phyloP scores from a whole-genome alignment of 176 grass and related monocot genomes.

The Carex pumila region DNA sequence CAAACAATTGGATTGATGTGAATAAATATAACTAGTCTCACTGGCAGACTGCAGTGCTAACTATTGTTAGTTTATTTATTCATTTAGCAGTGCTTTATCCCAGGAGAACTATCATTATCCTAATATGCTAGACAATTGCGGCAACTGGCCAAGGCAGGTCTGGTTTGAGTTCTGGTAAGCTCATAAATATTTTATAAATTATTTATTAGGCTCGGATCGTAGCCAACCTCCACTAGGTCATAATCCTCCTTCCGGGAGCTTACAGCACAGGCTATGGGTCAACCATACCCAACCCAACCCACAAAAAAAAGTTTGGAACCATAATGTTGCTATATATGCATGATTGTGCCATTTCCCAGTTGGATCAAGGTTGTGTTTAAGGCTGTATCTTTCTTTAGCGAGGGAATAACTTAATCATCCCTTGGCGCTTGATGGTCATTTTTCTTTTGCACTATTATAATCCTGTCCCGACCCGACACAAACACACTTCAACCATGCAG shows the following conservation, averaged over 20 bases:
- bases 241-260: neutral
- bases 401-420: neutral
- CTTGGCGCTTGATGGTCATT: neutral
- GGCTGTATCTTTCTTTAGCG: neutral
- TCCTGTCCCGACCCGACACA: neutral
- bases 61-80: neutral
- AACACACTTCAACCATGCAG: neutral
- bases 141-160: neutral
- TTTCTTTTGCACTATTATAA: neutral
- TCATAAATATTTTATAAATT: neutral
- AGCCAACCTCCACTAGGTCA: neutral
- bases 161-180: neutral
- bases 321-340: neutral
- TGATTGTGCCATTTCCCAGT: neutral
- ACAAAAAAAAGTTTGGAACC: neutral
- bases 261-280: neutral
- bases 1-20: neutral
- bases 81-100: neutral
- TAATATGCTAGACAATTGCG: neutral
- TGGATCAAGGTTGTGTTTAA: neutral
- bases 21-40: neutral
- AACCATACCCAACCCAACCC: neutral
- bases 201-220: neutral
- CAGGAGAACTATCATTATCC: neutral
- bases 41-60: neutral